These are phyloP conservation scores for Nelumbo lutea DNA, from an alignment of 164 flowering plant species.

Conservation along the genomic window DNA sequence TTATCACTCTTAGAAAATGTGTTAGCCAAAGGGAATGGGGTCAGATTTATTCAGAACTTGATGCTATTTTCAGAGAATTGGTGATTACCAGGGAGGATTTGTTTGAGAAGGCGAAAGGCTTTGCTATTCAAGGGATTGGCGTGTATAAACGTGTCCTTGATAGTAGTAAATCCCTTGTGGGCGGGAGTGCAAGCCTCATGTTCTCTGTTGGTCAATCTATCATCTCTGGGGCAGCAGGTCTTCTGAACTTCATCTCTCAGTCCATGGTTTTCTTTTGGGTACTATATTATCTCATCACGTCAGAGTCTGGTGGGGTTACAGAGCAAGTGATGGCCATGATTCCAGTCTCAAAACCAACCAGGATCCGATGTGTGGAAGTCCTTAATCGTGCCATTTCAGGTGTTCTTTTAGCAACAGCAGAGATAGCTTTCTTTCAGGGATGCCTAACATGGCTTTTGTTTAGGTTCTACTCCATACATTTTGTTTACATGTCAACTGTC, in stretches of 20 bases:
- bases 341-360: slow-evolving; percentile 53
- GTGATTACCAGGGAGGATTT: slow-evolving; percentile 65
- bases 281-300: slow-evolving; percentile 77
- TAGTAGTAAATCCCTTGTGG: slow-evolving; percentile 64
- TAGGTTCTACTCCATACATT: slow-evolving; percentile 74
- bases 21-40: slow-evolving; percentile 65
- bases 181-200: slow-evolving; percentile 62
- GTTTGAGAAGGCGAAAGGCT: slow-evolving; percentile 71
- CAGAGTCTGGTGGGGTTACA: slow-evolving; percentile 94
- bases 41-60: slow-evolving; percentile 54
- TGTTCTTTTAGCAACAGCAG: slow-evolving; percentile 78
- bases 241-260: slow-evolving; percentile 81
- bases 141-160: slow-evolving; percentile 59
- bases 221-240: slow-evolving; percentile 80
- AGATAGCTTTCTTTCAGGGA: slow-evolving; percentile 86
- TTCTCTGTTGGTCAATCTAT: slow-evolving; percentile 55
- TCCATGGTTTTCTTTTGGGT: slow-evolving; percentile 87
- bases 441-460: slow-evolving; percentile 93
- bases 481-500: slow-evolving; percentile 76
- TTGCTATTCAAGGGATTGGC: slow-evolving; percentile 68
- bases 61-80: slow-evolving; percentile 60
- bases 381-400: slow-evolving; percentile 85
- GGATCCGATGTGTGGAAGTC: slow-evolving; percentile 75
- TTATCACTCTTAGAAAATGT: slow-evolving; percentile 49
- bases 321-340: slow-evolving; percentile 79